Base-by-base conservation (phyloP, 2,329 filamentous ascomycete species). In the Magnaporthales sp. region DNA sequence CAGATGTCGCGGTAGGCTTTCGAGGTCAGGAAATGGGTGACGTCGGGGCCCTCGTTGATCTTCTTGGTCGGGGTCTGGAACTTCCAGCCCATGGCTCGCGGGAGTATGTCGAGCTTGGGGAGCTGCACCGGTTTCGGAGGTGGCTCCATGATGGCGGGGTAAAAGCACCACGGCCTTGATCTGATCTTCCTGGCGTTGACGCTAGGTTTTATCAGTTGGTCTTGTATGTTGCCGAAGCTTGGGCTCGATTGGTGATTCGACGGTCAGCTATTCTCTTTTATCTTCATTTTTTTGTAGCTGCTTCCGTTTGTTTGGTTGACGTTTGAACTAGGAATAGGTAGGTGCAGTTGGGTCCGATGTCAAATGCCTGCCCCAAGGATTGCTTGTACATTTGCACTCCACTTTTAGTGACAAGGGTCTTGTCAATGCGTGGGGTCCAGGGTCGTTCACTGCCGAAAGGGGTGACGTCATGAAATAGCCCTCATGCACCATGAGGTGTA, bases 1-100 rank as follows among this genome's bases (percentile, higher is more conserved):
- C 92, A 90, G 66, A 99, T 91, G 74, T 97, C 92, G 67, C 87
- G 85, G 78, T 98, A 97, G 61, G 92, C 95, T 71, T 86, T 86
- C 63, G 91, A 93, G 9, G 84, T 85, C 66, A 96, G 86, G 77
- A 98, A 99, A 69, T 84, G 86, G 24, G 86, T 77, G 66, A 99
- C 91, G 81, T 98, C 93, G 68, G 89, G 81, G 67, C 89, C 89
- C 72, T 95, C 91, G 78, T 96, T 84, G 79, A 99, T 99, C 73
- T 84, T 84, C 77, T 98, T 99, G 67, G 76, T 75, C 0, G 95
- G 95, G 58, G 80, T 79, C 65, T 81, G 74, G 77, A 97, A 97
- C 32, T 70, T 74, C 73, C 87, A 86, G 10, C 81, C 75, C 24
- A 74, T 69, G 22, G 77, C 75, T 22, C 77, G 73, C 73, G 86